Percentiles rank a stretch among this genome's conserved stretches.
These are phyloP conservation scores for Botrytis paeoniae DNA, from an alignment of 2,329 filamentous ascomycete genomes.

Conservation along the genomic window DNA sequence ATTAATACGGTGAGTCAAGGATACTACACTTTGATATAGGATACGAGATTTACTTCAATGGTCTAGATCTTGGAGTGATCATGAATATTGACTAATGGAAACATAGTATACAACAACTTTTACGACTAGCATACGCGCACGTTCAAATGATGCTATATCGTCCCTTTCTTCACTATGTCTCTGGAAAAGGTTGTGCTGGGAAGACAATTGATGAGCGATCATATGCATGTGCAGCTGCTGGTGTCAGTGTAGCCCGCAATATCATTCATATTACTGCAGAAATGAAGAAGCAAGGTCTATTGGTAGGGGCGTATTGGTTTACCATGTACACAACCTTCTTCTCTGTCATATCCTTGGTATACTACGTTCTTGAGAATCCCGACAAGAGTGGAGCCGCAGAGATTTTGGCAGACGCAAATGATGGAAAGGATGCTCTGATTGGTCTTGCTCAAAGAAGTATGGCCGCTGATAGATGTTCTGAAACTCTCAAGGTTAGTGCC, in stretches of 20 bases:
- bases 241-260: constrained; percentile 59
- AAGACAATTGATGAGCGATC: constrained; percentile 69
- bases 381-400: constrained; percentile 72
- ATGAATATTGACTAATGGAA: constrained; percentile 25
- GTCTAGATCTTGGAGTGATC: background rate
- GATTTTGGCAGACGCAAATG: constrained; percentile 78
- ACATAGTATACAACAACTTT: constrained; percentile 62
- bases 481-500: constrained; percentile 66
- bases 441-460: constrained; percentile 78
- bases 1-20: constrained; percentile 63
- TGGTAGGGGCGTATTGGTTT: constrained; percentile 86
- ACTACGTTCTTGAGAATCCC: constrained; percentile 77
- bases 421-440: constrained; percentile 78
- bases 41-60: background rate
- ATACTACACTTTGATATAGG: background rate
- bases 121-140: constrained; percentile 77
- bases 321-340: constrained; percentile 83
- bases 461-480: constrained; percentile 83
- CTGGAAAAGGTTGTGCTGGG: constrained; percentile 55
- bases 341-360: constrained; percentile 73
- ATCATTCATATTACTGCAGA: constrained; percentile 78
- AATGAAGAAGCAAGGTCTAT: constrained; percentile 69
- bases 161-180: constrained; percentile 81
- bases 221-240: constrained; percentile 68
- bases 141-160: constrained; percentile 81